Conservation (phyloP, 202 grass and related monocot species). For the Tripidium arundinaceum region DNA sequence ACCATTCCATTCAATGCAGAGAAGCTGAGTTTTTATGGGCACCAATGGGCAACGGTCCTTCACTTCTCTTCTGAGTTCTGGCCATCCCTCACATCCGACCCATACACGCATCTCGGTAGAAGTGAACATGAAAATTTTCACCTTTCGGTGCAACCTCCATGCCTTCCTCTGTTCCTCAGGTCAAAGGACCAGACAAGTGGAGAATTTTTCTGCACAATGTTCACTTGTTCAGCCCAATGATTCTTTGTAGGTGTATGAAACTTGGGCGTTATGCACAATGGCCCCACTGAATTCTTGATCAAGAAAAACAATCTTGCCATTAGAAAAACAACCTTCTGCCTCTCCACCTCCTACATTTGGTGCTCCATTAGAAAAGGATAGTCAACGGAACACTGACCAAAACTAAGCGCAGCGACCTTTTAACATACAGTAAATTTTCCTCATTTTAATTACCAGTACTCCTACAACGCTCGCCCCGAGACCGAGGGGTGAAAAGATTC, state of each 20-base stretch:
- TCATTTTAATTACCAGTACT: conserved; percentile 10
- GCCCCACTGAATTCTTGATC: conserved; percentile 10
- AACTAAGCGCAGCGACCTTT: conserved; percentile 5
- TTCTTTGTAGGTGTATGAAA: background rate
- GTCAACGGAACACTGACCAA: conserved; percentile 27
- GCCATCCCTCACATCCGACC: background rate
- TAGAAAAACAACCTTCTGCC: background rate
- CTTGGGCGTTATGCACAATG: background rate
- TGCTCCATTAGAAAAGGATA: background rate
- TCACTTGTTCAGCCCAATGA: background rate
- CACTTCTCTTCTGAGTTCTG: background rate
- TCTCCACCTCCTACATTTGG: background rate
- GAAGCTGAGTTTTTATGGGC: conserved; percentile 8
- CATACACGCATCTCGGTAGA: background rate
- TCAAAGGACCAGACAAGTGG: background rate
- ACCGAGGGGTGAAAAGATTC: conserved; percentile 30
- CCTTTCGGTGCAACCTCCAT: background rate
- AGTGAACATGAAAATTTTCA: background rate
- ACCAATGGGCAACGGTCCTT: conserved; percentile 4
- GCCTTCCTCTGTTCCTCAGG: background rate
- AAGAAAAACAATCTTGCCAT: background rate
- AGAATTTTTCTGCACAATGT: background rate
- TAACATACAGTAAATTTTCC: background rate
- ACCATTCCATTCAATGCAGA: conserved; percentile 19
- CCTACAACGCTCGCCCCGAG: background rate